Conservation (phyloP, 768 basidiomycete species). For the Pleurotus eryngii region DNA sequence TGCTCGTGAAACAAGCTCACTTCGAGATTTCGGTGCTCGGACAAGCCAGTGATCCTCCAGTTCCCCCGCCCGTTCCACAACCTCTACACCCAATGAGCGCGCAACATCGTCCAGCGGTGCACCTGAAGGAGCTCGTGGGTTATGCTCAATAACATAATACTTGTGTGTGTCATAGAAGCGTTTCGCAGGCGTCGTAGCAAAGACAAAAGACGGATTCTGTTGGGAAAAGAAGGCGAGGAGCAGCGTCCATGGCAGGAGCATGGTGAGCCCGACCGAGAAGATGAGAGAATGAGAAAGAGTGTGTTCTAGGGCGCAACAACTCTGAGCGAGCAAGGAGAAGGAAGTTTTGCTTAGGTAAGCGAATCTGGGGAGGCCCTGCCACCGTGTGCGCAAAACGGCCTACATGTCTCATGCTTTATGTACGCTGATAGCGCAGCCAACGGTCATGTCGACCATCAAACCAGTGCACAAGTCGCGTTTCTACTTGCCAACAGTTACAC, state of each 20-base stretch:
- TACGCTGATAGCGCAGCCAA: background rate
- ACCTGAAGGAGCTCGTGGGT: constrained; percentile 35
- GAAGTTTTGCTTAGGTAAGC: background rate
- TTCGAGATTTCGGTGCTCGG: constrained; percentile 42
- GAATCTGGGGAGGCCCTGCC: background rate
- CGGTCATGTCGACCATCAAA: background rate
- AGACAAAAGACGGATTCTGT: constrained; percentile 13
- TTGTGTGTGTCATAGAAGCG: constrained; percentile 61
- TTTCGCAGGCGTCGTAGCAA: constrained; percentile 40
- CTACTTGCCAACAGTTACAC: too few species aligned
- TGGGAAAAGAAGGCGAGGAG: constrained; percentile 29
- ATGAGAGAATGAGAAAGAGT: background rate
- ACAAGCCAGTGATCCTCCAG: constrained; percentile 83
- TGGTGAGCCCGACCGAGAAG: constrained; percentile 12
- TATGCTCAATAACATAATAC: constrained; percentile 81
- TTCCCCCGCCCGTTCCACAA: constrained; percentile 87
- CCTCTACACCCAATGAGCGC: constrained; percentile 64
- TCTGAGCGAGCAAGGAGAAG: background rate
- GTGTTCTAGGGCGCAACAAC: background rate
- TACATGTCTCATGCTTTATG: background rate
- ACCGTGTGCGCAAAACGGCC: background rate
- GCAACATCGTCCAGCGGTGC: constrained; percentile 62
- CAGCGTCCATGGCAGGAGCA: constrained; percentile 29
- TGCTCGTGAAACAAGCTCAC: constrained; percentile 22
- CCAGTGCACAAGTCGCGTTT: background rate